phyloP scores from a whole-genome alignment of 306 rosid genomes.

The Clitoria ternatea region DNA sequence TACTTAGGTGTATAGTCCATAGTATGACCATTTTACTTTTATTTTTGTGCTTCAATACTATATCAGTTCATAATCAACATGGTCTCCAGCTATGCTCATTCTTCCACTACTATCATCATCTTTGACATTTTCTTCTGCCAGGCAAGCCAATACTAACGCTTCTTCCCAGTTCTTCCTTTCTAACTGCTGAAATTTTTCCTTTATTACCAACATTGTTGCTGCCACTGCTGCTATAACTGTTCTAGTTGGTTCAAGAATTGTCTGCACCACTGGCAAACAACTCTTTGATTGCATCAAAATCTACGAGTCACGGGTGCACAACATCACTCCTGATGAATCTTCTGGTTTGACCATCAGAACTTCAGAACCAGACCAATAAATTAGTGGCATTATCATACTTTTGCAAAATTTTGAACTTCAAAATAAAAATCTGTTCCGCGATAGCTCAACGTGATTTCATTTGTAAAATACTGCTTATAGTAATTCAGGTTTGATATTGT shows the following conservation, averaged over 20 bases:
- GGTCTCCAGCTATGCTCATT: not conserved
- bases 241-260: not conserved
- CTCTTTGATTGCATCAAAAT: constrained; percentile 10
- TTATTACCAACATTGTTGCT: not conserved
- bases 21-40: not conserved
- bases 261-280: not conserved
- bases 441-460: not conserved
- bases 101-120: not conserved
- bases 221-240: not conserved
- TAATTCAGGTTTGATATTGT: constrained; percentile 4
- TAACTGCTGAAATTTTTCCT: not conserved
- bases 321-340: constrained; percentile 12
- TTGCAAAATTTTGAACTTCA: constrained; percentile 10
- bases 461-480: not conserved
- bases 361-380: not conserved
- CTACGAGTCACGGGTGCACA: too few species aligned
- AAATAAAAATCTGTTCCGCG: not conserved
- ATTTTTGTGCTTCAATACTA: not conserved
- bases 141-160: not conserved
- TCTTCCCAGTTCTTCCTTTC: not conserved
- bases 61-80: not conserved
- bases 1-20: not conserved
- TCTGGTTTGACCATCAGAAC: not conserved
- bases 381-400: not conserved
- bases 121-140: not conserved